Conservation (phyloP, 495 filamentous ascomycete species). For the Ramalina intermedia region DNA sequence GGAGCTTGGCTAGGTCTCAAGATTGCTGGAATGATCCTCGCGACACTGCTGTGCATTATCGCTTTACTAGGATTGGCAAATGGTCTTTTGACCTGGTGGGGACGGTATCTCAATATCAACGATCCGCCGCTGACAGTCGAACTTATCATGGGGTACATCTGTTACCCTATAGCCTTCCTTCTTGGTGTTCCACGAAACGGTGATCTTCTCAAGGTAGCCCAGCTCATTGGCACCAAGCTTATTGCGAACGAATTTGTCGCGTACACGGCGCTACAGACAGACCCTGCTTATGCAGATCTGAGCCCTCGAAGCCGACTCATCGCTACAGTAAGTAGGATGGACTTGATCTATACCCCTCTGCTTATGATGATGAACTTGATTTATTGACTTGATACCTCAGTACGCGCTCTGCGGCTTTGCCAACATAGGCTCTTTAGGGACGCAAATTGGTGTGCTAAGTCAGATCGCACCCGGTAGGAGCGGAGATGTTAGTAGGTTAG, state of each 20-base stretch:
- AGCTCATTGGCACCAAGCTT: constrained; percentile 72
- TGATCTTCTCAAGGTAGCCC: constrained; percentile 50
- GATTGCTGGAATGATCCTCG: constrained; percentile 72
- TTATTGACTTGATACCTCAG: not conserved
- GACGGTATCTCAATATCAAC: constrained; percentile 61
- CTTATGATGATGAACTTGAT: no score
- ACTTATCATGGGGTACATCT: constrained; percentile 67
- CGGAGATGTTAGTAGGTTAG: constrained; percentile 62
- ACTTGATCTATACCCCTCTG: not conserved
- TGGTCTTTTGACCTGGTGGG: constrained; percentile 80
- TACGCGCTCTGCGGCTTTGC: constrained; percentile 44
- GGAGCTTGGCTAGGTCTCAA: constrained; percentile 82
- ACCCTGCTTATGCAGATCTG: constrained; percentile 36
- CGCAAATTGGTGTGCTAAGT: constrained; percentile 71
- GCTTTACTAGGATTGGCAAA: constrained; percentile 62
- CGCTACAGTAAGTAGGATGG: constrained; percentile 4
- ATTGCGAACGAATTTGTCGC: constrained; percentile 63
- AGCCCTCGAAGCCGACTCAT: constrained; percentile 34
- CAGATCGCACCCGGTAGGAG: constrained; percentile 62
- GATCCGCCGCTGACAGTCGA: constrained; percentile 55
- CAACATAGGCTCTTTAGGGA: constrained; percentile 70
- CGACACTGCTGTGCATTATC: constrained; percentile 72
- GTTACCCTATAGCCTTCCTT: constrained; percentile 73
- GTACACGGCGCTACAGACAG: constrained; percentile 34
- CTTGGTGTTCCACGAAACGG: constrained; percentile 63